Evolutionary conservation across 2,329 filamentous ascomycete genomes (phyloP).

Genomic region (Aspergillus texensis): DNA sequence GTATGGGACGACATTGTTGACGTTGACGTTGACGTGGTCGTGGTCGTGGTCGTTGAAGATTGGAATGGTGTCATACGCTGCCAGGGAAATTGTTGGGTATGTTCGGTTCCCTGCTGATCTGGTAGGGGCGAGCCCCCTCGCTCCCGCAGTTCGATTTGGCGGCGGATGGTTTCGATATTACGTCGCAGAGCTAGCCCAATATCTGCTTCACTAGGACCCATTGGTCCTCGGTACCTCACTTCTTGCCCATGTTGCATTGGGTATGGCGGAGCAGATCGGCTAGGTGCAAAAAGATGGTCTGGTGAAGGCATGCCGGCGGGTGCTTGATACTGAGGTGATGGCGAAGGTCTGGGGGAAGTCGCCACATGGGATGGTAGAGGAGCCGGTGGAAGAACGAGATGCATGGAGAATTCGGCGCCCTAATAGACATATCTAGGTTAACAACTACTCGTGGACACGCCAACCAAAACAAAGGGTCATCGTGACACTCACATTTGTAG

Average conservation of each 20-base stretch:
- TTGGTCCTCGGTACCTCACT: slow-evolving; percentile 18
- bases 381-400: slow-evolving; percentile 48
- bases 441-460: background rate
- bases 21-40: slow-evolving; percentile 5
- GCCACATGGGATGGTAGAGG: slow-evolving; percentile 15
- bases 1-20: background rate
- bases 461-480: background rate
- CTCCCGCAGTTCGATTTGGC: slow-evolving; percentile 24
- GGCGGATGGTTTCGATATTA: slow-evolving; percentile 26
- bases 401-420: slow-evolving; percentile 37
- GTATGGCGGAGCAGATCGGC: slow-evolving; percentile 8
- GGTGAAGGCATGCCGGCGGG: slow-evolving; percentile 16
- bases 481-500: slow-evolving; percentile 49
- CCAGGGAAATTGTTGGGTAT: slow-evolving; percentile 8
- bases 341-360: slow-evolving; percentile 7
- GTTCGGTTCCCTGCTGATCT: slow-evolving; percentile 1
- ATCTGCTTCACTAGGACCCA: slow-evolving; percentile 17
- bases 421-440: slow-evolving; percentile 17
- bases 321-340: background rate
- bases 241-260: slow-evolving; percentile 8
- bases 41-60: slow-evolving; percentile 7
- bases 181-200: slow-evolving; percentile 24
- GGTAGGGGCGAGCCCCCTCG: slow-evolving; percentile 4
- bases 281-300: slow-evolving; percentile 12
- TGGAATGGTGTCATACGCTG: slow-evolving; percentile 8